A percentile compares a stretch with the other conserved stretches of the same genome.
phyloP scores from a whole-genome alignment of 2,329 filamentous ascomycete species.

The Trichophaea hybrida region DNA sequence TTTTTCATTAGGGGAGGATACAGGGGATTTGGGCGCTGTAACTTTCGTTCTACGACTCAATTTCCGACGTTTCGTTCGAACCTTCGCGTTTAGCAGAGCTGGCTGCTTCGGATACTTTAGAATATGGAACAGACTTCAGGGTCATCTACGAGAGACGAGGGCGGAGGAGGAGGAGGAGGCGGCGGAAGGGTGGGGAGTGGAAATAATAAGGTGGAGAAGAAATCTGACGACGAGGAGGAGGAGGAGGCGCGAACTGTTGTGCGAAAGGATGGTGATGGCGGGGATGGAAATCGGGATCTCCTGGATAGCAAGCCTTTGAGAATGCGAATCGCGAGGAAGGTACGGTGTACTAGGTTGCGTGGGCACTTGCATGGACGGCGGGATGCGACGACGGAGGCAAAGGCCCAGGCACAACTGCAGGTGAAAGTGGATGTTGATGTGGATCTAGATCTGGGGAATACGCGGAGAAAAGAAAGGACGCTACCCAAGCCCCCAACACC shows the following conservation, averaged over 20 bases:
- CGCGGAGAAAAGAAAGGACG: too few relatives aligned
- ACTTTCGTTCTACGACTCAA: constrained; percentile 8
- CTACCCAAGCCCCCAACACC: neutral
- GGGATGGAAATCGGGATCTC: neutral
- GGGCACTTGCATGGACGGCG: neutral
- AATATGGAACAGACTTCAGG: constrained; percentile 9
- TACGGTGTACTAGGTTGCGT: neutral
- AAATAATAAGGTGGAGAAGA: constrained; percentile 11
- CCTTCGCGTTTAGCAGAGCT: constrained; percentile 6
- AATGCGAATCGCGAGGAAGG: neutral
- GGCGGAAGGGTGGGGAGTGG: neutral
- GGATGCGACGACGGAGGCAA: neutral
- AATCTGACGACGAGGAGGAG: constrained; percentile 19
- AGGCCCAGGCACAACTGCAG: neutral
- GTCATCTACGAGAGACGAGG: constrained; percentile 9
- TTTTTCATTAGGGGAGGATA: constrained; percentile 7
- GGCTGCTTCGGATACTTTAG: constrained; percentile 5
- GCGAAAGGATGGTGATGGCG: neutral
- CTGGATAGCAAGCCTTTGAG: neutral
- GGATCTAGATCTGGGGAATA: too few relatives aligned
- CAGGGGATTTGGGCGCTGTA: neutral
- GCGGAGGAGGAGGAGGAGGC: constrained; percentile 5
- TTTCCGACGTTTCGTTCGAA: neutral
- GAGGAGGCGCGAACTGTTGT: constrained; percentile 13
- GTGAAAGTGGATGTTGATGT: neutral